phyloP scores from a whole-genome alignment of 2,329 filamentous ascomycete species.

The Colletotrichum liriopes region DNA sequence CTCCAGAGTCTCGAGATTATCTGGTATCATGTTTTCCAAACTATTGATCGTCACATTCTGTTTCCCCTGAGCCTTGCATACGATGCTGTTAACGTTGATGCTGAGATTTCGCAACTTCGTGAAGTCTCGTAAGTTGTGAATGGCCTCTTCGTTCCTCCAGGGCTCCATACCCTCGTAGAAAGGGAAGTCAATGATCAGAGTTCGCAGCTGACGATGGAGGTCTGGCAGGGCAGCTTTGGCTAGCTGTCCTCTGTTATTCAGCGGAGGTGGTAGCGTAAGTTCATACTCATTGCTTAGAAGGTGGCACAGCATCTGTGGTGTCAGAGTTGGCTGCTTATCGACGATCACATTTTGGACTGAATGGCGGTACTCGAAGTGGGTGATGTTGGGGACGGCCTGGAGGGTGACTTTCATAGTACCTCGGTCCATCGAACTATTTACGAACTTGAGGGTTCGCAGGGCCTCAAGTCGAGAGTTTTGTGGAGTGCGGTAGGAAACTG shows the following conservation, averaged over 20 bases:
- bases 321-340: not conserved
- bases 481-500: not conserved
- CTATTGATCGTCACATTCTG: not conserved
- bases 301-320: constrained; percentile 10
- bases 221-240: not conserved
- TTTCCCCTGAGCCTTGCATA: too few relatives aligned
- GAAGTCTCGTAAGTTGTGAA: not conserved
- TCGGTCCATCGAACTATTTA: constrained; percentile 3
- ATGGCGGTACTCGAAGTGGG: constrained; percentile 9
- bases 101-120: not conserved
- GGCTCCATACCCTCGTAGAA: not conserved
- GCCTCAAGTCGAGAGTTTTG: not conserved
- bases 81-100: constrained; percentile 12
- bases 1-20: constrained; percentile 1
- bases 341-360: not conserved
- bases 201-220: constrained; percentile 12
- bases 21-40: not conserved
- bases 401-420: constrained; percentile 2
- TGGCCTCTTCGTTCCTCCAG: not conserved
- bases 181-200: constrained; percentile 4
- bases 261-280: not conserved
- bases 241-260: not conserved
- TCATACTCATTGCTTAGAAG: constrained; percentile 17
- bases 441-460: not conserved
- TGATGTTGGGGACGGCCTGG: constrained; percentile 5